Conservation (phyloP, 2,329 filamentous ascomycete genomes). For the Cercospora canescens region DNA sequence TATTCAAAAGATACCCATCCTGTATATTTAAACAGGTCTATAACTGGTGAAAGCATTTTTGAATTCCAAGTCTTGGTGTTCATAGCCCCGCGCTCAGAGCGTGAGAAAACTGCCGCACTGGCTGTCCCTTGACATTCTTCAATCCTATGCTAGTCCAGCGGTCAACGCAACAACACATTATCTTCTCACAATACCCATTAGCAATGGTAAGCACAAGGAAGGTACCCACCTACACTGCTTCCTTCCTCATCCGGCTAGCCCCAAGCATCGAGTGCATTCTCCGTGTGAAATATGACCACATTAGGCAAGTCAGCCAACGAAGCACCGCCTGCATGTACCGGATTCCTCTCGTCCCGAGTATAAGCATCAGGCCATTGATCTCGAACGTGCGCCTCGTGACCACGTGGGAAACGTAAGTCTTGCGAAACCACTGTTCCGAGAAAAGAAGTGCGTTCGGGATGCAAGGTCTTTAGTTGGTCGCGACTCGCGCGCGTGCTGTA, state of each 20-base stretch:
- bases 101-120: neutral
- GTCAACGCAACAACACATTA: neutral
- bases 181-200: neutral
- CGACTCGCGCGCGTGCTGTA: neutral
- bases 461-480: neutral
- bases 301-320: neutral
- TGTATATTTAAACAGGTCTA: neutral
- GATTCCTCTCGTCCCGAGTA: neutral
- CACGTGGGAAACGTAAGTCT: neutral
- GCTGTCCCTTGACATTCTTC: neutral
- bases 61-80: too few relatives aligned
- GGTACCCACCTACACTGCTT: neutral
- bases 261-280: neutral
- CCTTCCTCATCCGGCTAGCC: neutral
- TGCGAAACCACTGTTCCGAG: neutral
- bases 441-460: neutral
- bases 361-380: neutral
- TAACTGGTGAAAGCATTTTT: neutral
- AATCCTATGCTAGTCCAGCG: neutral
- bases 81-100: neutral
- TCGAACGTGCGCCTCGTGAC: neutral
- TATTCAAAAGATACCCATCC: neutral
- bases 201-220: neutral
- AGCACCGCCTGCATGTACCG: neutral
- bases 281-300: conserved; percentile 1